Evolutionary conservation across 345 rosid species (phyloP), one percentile per base, ranked within the genome.

Genomic region (Crucihimalaya himalaica): DNA sequence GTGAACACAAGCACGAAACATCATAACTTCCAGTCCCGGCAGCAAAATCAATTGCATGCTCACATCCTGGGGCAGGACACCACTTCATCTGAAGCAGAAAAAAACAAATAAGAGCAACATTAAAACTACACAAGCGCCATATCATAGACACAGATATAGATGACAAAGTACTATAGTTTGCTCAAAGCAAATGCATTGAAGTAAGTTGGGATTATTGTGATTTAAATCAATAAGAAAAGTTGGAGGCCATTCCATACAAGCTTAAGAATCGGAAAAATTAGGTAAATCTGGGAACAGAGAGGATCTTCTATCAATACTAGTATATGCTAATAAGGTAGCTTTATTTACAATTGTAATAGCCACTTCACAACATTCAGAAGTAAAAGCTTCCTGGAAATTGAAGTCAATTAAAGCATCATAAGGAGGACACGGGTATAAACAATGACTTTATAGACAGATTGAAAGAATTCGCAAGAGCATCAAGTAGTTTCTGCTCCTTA

Each of bases 11-110:
- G 81, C 81, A 78, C n/a, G 73, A 65, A 60, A 78, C 81, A 62
- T 72, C 78, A 68, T 43, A 62, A 53, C 39, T 55, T 27, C 61
- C 70, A 48, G 48, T 19, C 16, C 66, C 78, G 3, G 55, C 81
- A 73, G 54, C 13, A 61, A 67, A 78, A n/a, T 78, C 74, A 29
- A 78, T 83, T 6, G 99, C 99, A 77, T 81, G 76, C 55, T 92
- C 98, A 12, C 99, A 96, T 51, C 98, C 98, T 15, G 98, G 97
- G 45, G 99, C 97, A 65, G 99, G 99, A 80, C 98, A 96, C 99
- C 99, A 96, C 78, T 96, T 95, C 73, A 89, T 86, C 99, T 90
- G 66, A 50, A 65, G 32, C 72, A 63, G 48, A 13, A 10, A n/a
- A 23, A 15, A 62, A 61, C 9, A 63, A 54, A 42, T 16, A 20